Evolutionary conservation across 2,329 filamentous ascomycete species (phyloP).

Genomic region (Aplosporella prunicola): DNA sequence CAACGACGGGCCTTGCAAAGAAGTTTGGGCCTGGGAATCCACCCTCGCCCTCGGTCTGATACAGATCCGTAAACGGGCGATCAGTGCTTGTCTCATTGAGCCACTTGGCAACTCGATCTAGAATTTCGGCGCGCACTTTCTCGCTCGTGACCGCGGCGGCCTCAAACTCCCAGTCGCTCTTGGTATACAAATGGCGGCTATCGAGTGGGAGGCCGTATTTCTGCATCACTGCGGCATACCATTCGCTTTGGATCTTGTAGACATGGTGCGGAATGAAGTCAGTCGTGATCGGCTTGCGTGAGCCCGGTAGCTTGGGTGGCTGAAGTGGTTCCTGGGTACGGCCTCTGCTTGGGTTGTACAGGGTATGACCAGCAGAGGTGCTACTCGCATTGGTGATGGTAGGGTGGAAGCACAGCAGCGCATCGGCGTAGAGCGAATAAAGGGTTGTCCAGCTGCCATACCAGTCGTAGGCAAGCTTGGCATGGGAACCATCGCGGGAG

Average conservation of each 20-base stretch:
- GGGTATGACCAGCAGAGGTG: constrained; percentile 6
- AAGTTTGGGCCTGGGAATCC: constrained; percentile 67
- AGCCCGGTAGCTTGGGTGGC: constrained; percentile 2
- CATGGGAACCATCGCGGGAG: constrained; percentile 58
- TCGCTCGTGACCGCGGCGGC: constrained; percentile 68
- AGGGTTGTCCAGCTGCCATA: constrained; percentile 75
- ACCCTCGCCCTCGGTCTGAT: constrained; percentile 68
- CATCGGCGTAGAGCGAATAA: constrained; percentile 78
- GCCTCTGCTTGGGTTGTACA: constrained; percentile 20
- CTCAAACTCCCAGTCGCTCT: constrained; percentile 88
- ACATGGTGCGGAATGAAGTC: constrained; percentile 64
- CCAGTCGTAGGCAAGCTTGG: constrained; percentile 71
- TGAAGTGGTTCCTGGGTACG: constrained; percentile 1
- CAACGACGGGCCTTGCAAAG: constrained; percentile 74
- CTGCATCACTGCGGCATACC: constrained; percentile 72
- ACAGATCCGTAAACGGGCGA: constrained; percentile 70
- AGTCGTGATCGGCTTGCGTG: constrained; percentile 23
- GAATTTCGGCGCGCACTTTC: constrained; percentile 58
- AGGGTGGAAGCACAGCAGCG: constrained; percentile 69
- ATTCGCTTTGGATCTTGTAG: constrained; percentile 70
- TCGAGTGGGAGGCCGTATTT: constrained; percentile 77
- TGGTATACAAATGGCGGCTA: constrained; percentile 72
- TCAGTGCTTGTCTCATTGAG: constrained; percentile 73
- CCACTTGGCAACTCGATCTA: constrained; percentile 68
- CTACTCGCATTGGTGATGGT: constrained; percentile 31